These are phyloP conservation scores for Pseudogymnoascus sp. DNA, from an alignment of 2,329 filamentous ascomycete species.

Conservation along the genomic window DNA sequence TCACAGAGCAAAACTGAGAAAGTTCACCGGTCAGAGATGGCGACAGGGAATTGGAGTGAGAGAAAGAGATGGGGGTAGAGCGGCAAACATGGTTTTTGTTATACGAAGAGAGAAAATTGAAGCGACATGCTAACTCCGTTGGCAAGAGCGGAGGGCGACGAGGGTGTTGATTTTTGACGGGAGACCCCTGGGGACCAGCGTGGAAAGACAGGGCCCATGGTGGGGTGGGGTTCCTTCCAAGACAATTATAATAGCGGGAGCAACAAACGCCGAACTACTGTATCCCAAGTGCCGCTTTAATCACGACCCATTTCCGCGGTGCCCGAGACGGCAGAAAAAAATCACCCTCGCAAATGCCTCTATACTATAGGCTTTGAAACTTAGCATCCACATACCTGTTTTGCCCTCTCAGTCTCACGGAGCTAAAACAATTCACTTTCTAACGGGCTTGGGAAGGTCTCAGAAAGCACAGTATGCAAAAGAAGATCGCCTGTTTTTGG, in stretches of 20 bases:
- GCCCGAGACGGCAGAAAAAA: background rate
- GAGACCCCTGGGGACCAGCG: conserved; percentile 1
- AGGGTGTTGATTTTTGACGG: background rate
- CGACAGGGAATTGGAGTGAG: background rate
- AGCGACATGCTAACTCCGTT: background rate
- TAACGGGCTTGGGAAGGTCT: background rate
- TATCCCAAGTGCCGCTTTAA: conserved; percentile 1
- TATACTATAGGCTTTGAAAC: background rate
- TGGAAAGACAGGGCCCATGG: background rate
- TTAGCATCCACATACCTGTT: background rate
- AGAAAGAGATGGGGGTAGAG: background rate
- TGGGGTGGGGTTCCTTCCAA: background rate
- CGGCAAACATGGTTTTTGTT: background rate
- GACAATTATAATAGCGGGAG: conserved; percentile 1
- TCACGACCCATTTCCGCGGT: background rate
- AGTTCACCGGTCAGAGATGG: background rate
- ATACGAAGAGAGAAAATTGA: conserved; percentile 4
- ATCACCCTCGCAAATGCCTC: background rate
- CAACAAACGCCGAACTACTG: conserved; percentile 1
- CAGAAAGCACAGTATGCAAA: background rate
- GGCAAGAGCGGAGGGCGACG: background rate
- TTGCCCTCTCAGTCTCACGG: background rate
- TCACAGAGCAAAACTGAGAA: background rate
- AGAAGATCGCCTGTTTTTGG: background rate
- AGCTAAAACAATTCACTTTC: background rate